Evolutionary conservation across 305 asterid genomes (phyloP).

Genomic region (Salvia sclarea): DNA sequence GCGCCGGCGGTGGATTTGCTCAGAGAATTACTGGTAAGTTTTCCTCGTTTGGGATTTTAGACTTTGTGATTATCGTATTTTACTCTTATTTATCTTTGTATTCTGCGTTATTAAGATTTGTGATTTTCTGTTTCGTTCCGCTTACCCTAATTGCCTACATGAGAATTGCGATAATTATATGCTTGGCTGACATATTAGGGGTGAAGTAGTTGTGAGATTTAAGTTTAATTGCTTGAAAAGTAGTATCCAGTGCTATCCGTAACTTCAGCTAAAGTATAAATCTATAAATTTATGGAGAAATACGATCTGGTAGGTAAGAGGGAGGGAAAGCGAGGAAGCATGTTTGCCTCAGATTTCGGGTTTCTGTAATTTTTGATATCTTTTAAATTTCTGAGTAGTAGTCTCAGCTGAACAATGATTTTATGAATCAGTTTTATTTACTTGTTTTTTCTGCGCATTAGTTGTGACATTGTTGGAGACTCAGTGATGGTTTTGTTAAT

Average conservation of each 20-base stretch:
- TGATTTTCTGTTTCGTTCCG: not conserved
- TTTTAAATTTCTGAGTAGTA: not conserved
- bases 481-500: slow-evolving; percentile 6
- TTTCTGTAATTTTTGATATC: not conserved
- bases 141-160: not conserved
- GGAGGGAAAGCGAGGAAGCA: slow-evolving; percentile 1
- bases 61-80: not conserved
- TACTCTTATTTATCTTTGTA: not conserved
- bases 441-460: not conserved
- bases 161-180: not conserved
- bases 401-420: not conserved
- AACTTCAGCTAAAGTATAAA: slow-evolving; percentile 9
- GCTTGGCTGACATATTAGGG: slow-evolving; percentile 6
- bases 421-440: not conserved
- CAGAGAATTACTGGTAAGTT: slow-evolving; percentile 29
- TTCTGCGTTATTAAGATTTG: slow-evolving; percentile 9
- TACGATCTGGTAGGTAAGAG: not conserved
- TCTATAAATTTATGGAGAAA: not conserved
- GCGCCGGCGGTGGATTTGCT: slow-evolving; percentile 32
- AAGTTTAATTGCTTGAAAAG: slow-evolving; percentile 12
- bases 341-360: not conserved
- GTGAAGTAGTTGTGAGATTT: slow-evolving; percentile 8
- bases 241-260: not conserved
- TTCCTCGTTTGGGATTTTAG: not conserved
- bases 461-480: not conserved